Evolutionary conservation across 345 rosid species (phyloP).

Genomic region (Geranium rotundifolium): DNA sequence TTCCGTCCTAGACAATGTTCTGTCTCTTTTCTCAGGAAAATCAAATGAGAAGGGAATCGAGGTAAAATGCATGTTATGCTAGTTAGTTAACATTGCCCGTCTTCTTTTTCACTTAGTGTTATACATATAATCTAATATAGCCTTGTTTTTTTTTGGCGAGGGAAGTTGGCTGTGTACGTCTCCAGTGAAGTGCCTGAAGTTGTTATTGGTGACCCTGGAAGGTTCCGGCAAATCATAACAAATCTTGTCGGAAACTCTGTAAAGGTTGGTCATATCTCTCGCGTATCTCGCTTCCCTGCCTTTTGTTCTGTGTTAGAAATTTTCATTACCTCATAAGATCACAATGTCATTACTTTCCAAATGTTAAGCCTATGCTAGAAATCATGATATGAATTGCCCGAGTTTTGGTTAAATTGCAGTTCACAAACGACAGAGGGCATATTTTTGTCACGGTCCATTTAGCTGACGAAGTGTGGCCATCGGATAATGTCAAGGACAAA

Average conservation of each 20-base stretch:
- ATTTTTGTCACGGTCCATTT: slow-evolving; percentile 79
- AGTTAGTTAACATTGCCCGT: neutral
- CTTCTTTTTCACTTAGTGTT: slow-evolving; percentile 1
- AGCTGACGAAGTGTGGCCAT: slow-evolving; percentile 45
- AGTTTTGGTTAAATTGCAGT: slow-evolving; percentile 31
- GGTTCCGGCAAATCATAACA: slow-evolving; percentile 82
- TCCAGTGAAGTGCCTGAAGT: slow-evolving; percentile 69
- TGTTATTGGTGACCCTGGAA: slow-evolving; percentile 76
- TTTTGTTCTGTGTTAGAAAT: too few species aligned
- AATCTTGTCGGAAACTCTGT: slow-evolving; percentile 94
- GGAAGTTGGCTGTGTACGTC: slow-evolving; percentile 76
- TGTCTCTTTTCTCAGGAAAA: slow-evolving; percentile 63
- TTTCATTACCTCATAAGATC: too few species aligned
- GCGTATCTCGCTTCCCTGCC: too few species aligned
- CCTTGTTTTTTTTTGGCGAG: slow-evolving; percentile 18
- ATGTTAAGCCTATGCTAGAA: too few species aligned
- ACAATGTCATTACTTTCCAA: too few species aligned
- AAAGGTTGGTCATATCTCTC: slow-evolving; percentile 39
- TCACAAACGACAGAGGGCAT: slow-evolving; percentile 64
- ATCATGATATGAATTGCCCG: too few species aligned
- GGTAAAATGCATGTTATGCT: slow-evolving; percentile 26
- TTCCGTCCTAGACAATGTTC: slow-evolving; percentile 56
- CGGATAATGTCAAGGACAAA: slow-evolving; percentile 29
- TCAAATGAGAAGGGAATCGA: slow-evolving; percentile 69
- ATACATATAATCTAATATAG: slow-evolving; percentile 9